Percentiles rank a stretch among this genome's conserved stretches.
phyloP scores from a whole-genome alignment of 2,329 filamentous ascomycete species.

The Xylaria sp. region DNA sequence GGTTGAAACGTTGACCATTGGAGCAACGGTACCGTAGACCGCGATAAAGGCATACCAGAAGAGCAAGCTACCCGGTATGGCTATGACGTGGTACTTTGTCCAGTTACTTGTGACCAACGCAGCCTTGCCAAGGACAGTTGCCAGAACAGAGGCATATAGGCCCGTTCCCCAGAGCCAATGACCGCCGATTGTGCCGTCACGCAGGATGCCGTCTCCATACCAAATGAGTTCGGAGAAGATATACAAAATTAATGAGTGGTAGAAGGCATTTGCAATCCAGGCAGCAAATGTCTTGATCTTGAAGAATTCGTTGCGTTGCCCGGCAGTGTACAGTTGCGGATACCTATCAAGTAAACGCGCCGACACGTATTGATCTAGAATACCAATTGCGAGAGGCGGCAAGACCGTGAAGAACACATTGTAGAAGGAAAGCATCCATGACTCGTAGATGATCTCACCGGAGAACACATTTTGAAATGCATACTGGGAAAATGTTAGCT shows the following conservation, averaged over 20 bases:
- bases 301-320: constrained; percentile 94
- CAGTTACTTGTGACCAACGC: constrained; percentile 96
- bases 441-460: constrained; percentile 97
- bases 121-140: constrained; percentile 94
- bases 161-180: constrained; percentile 98
- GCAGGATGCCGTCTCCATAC: constrained; percentile 80
- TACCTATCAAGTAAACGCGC: constrained; percentile 93
- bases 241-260: constrained; percentile 95
- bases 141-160: constrained; percentile 92
- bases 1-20: constrained; percentile 80
- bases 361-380: constrained; percentile 97
- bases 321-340: constrained; percentile 92
- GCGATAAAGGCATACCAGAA: constrained; percentile 94
- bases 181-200: constrained; percentile 83
- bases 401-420: constrained; percentile 98
- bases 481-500: constrained; percentile 67
- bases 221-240: constrained; percentile 84
- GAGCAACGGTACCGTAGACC: constrained; percentile 86
- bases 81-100: constrained; percentile 97
- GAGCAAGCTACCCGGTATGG: constrained; percentile 91
- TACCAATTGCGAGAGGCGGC: constrained; percentile 92
- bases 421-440: constrained; percentile 99
- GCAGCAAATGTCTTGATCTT: constrained; percentile 89
- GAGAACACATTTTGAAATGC: constrained; percentile 99
- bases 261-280: constrained; percentile 95